phyloP scores from a whole-genome alignment of 2,329 filamentous ascomycete genomes.

The Phaeosphaeria sp. region DNA sequence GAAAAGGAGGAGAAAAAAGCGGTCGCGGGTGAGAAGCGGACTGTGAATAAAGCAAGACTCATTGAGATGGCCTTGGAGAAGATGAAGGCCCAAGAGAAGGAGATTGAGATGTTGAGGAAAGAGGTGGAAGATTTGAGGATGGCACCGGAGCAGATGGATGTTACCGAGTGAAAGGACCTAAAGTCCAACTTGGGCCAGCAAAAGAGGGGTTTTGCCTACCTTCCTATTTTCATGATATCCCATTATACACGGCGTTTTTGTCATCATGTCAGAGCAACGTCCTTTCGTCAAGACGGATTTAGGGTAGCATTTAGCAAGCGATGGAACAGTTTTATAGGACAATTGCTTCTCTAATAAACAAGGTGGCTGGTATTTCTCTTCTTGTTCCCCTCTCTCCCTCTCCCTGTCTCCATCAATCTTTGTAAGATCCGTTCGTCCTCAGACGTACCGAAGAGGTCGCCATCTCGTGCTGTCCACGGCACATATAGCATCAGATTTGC shows the following conservation, averaged over 20 bases:
- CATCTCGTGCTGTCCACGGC: too few relatives aligned
- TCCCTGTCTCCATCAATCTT: too few relatives aligned
- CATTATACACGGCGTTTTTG: neutral
- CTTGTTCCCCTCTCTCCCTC: too few relatives aligned
- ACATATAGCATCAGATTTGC: too few relatives aligned
- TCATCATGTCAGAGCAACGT: neutral
- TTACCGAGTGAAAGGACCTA: conserved; percentile 15
- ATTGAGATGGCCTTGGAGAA: conserved; percentile 42
- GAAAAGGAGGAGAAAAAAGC: conserved; percentile 13
- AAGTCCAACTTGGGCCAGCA: neutral
- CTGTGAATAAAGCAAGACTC: conserved; percentile 38
- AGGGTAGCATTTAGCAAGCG: neutral
- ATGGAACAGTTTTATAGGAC: neutral
- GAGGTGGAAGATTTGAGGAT: conserved; percentile 29
- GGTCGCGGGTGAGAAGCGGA: conserved; percentile 28
- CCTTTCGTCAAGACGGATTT: neutral
- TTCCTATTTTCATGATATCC: neutral
- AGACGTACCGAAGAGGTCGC: too few relatives aligned
- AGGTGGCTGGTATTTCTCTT: neutral
- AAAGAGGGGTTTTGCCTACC: neutral
- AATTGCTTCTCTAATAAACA: neutral
- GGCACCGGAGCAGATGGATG: conserved; percentile 30
- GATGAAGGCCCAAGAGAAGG: conserved; percentile 36
- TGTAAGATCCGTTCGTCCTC: too few relatives aligned
- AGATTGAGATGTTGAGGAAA: conserved; percentile 34